Conservation (phyloP, 1,284 basidiomycete genomes). For the Rhodotorula sp. region DNA sequence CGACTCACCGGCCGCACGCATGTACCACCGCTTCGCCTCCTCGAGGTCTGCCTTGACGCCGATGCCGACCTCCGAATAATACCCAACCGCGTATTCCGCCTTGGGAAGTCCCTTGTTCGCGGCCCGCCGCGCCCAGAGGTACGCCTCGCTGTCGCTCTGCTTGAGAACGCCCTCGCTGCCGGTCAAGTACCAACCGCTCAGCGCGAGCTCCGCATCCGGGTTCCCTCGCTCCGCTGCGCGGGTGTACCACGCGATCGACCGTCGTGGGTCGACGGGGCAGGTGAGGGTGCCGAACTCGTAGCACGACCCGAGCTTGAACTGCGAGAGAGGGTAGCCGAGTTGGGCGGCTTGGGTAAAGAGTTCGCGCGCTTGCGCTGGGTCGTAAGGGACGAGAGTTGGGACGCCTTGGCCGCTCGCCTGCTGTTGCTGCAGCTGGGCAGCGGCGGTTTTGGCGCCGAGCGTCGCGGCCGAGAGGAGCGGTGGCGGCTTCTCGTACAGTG, state of each 20-base stretch:
- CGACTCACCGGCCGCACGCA: conserved; percentile 85
- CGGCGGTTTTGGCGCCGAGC: conserved; percentile 27
- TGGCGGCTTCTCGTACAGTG: conserved; percentile 75
- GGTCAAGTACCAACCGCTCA: conserved; percentile 89
- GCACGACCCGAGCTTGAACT: conserved; percentile 91
- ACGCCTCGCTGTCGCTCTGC: conserved; percentile 96
- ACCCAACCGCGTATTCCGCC: conserved; percentile 77
- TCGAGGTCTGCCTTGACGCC: conserved; percentile 94
- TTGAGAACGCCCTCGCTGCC: conserved; percentile 82
- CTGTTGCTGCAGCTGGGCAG: conserved; percentile 50
- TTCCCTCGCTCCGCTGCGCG: conserved; percentile 95
- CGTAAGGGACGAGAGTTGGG: conserved; percentile 47
- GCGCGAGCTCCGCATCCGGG: conserved; percentile 71
- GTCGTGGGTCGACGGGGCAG: conserved; percentile 87
- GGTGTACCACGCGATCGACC: conserved; percentile 97
- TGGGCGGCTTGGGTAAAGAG: conserved; percentile 90
- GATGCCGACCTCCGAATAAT: conserved; percentile 97
- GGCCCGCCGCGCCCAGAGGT: conserved; percentile 57
- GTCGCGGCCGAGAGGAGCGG: conserved; percentile 53
- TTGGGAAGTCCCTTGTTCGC: conserved; percentile 53
- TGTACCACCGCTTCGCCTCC: conserved; percentile 97
- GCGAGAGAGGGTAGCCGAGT: conserved; percentile 87
- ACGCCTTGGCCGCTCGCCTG: conserved; percentile 4
- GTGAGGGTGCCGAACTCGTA: conserved; percentile 89
- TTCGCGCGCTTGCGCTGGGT: conserved; percentile 77